A percentile compares a stretch with the other conserved stretches of the same genome.
Conservation (phyloP, 805 yeast genomes). For the Suhomyces vadensis region DNA sequence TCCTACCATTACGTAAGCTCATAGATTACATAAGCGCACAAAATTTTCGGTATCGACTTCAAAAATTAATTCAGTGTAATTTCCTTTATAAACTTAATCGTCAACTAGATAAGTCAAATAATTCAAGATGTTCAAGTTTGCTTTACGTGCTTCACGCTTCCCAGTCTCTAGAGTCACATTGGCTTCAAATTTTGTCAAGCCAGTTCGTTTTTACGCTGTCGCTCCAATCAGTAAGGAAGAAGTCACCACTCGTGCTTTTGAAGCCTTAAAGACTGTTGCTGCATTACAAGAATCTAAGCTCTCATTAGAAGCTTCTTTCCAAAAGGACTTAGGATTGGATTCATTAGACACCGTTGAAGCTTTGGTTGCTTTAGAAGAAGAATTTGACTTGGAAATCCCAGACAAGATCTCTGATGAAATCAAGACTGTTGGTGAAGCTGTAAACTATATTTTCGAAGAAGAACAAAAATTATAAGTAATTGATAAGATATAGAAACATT, state of each 20-base stretch:
- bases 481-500: background rate
- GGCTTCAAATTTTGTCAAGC: slow-evolving; percentile 27
- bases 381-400: slow-evolving; percentile 78
- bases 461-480: slow-evolving; percentile 40
- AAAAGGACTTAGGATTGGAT: slow-evolving; percentile 82
- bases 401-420: slow-evolving; percentile 92
- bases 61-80: background rate
- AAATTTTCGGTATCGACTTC: slow-evolving; percentile 1
- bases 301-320: slow-evolving; percentile 52
- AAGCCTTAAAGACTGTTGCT: slow-evolving; percentile 64
- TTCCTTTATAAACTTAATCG: slow-evolving; percentile 1
- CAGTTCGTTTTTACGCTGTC: slow-evolving; percentile 57
- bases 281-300: slow-evolving; percentile 48
- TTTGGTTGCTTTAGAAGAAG: slow-evolving; percentile 92
- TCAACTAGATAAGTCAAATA: slow-evolving; percentile 1
- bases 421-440: slow-evolving; percentile 90
- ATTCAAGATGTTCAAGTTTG: slow-evolving; percentile 51
- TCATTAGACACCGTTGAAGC: slow-evolving; percentile 95
- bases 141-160: slow-evolving; percentile 44
- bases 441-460: slow-evolving; percentile 78
- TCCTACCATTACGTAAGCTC: background rate
- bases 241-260: slow-evolving; percentile 77
- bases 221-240: slow-evolving; percentile 73
- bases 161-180: slow-evolving; percentile 34
- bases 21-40: slow-evolving; percentile 6